Conservation (phyloP, 768 basidiomycete species). For the Rhodocollybia butyracea region DNA sequence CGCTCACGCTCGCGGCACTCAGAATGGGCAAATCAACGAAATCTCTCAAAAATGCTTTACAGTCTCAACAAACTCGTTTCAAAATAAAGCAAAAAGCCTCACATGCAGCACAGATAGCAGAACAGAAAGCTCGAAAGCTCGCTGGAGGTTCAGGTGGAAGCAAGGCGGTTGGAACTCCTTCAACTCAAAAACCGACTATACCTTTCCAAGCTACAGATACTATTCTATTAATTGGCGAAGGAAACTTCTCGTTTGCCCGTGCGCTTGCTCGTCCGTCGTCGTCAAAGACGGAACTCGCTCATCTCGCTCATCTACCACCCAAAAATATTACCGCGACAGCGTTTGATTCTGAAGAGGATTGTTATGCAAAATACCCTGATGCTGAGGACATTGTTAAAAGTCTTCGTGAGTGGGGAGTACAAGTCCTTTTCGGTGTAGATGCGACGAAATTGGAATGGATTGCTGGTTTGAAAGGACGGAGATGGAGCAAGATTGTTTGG, state of each 20-base stretch:
- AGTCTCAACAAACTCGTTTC: conserved; percentile 65
- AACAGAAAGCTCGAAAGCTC: conserved; percentile 18
- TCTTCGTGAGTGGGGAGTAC: conserved; percentile 57
- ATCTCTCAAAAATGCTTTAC: conserved; percentile 65
- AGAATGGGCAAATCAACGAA: conserved; percentile 46
- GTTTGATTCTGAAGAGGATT: conserved; percentile 75
- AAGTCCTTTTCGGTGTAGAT: conserved; percentile 80
- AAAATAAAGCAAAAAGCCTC: conserved; percentile 61
- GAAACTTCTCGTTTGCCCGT: conserved; percentile 89
- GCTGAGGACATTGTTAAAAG: conserved; percentile 53
- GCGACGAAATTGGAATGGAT: conserved; percentile 72
- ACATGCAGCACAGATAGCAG: conserved; percentile 43
- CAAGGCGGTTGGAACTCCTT: not conserved
- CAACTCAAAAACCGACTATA: conserved; percentile 42
- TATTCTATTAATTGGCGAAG: conserved; percentile 86
- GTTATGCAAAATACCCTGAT: conserved; percentile 81
- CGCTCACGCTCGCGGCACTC: not conserved
- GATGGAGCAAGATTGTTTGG: conserved; percentile 83
- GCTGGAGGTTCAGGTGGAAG: not conserved
- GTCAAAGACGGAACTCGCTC: conserved; percentile 34
- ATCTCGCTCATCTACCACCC: conserved; percentile 40
- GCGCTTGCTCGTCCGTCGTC: conserved; percentile 58
- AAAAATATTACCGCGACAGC: conserved; percentile 81
- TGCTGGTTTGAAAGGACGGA: conserved; percentile 51
- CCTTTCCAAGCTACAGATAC: conserved; percentile 65